Base-by-base conservation (phyloP, 2,329 filamentous ascomycete genomes). In the Nothophaeocryptopus gaeumannii region DNA sequence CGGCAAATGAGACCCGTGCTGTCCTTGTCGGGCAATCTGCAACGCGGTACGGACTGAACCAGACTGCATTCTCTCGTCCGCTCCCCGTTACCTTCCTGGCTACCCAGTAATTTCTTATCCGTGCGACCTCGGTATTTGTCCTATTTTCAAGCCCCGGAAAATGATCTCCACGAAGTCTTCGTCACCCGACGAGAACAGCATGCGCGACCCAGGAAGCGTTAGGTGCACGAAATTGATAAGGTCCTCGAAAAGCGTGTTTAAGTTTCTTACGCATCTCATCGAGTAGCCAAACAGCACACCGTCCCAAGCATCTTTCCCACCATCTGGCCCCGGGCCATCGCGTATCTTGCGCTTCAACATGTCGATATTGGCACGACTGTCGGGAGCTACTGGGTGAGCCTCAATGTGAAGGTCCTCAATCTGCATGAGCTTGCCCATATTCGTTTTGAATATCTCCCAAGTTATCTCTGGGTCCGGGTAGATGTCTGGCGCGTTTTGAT, bases 271-370 rank as follows among this genome's bases (percentile, higher is more conserved):
- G 31, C 30, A 32, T 32, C 39, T 16, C 20, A 43, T n/a, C 5
- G 13, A 15, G 29, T 38, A 12, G 26, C 44, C 45, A 10, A 42
- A 13, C 9, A 48, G 10, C 2, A 48, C 39, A 11, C 39, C 46
- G 33, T 42, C 26, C 46, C 46, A 48, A 8, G 39, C 46, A n/a
- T 42, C 33, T 14, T 36, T 48, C 12, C 46, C 46, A 12, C 46
- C 46, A 13, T 48, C 46, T 2, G 46, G 46, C 1, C 46, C 46
- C 1, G 39, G 32, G 3, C 46, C 46, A 41, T 48, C 46, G n/a
- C 46, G 39, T 9, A 48, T 48, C 33, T 48, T 48, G 31, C 46
- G 46, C 33, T 48, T 48, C 11, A 48, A 29, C 5, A 42, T 39
- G 20, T 43, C 16, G 39, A 48, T 33, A 14, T 48, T 48, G 13